Evolutionary conservation across 495 filamentous ascomycete species (phyloP).

Genomic region (Penicillium crystallinum): DNA sequence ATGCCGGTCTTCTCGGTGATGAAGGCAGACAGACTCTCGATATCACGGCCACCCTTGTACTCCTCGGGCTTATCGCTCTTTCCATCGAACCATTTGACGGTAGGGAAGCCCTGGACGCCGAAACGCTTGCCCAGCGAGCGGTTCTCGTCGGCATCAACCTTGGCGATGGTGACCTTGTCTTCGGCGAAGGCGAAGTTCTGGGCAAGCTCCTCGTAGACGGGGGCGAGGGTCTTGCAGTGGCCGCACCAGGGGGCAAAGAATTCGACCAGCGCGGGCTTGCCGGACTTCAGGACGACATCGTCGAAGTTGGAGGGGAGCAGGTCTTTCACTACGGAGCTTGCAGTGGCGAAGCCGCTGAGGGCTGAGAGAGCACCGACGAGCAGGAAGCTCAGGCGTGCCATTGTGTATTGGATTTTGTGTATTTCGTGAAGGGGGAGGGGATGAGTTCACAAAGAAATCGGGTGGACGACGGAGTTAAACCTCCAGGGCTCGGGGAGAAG

Average conservation of each 20-base stretch:
- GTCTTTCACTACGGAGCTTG: constrained; percentile 63
- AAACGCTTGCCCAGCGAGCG: constrained; percentile 76
- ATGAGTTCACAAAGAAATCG: constrained; percentile 1
- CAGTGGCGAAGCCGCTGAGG: constrained; percentile 38
- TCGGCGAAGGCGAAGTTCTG: constrained; percentile 62
- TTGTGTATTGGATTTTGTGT: constrained; percentile 17
- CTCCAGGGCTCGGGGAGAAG: constrained; percentile 1
- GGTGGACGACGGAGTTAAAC: constrained; percentile 1
- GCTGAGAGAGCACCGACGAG: constrained; percentile 39
- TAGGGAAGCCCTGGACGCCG: constrained; percentile 91
- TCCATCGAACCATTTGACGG: constrained; percentile 96
- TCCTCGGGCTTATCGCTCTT: constrained; percentile 84
- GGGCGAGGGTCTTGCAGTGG: constrained; percentile 96
- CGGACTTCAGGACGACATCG: constrained; percentile 67
- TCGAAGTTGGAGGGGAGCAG: constrained; percentile 89
- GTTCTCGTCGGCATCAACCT: constrained; percentile 92
- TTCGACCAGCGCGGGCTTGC: constrained; percentile 94
- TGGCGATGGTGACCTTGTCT: constrained; percentile 84
- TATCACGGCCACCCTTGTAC: constrained; percentile 80
- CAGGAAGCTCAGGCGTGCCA: constrained; percentile 46
- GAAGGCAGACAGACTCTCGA: constrained; percentile 78
- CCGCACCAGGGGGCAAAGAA: constrained; percentile 99
- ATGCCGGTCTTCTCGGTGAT: constrained; percentile 85
- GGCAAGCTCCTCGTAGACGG: constrained; percentile 91
- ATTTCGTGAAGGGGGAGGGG: background rate